phyloP scores from a whole-genome alignment of 345 rosid species.

The Lepidium sativum region DNA sequence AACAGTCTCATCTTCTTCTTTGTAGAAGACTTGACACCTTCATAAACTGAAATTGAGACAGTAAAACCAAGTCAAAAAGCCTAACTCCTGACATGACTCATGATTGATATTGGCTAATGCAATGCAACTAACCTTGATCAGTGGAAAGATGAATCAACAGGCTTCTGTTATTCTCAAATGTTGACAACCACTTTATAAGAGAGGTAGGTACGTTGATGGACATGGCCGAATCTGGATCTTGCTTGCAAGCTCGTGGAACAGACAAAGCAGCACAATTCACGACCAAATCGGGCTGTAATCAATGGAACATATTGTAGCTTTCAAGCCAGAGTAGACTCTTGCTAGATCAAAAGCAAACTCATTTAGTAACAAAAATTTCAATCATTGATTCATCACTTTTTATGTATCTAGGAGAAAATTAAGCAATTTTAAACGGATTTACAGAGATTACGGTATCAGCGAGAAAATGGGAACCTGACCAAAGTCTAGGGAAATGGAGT shows the following conservation, averaged over 20 bases:
- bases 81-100: neutral
- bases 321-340: neutral
- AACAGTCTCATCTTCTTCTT: conserved; percentile 72
- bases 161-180: conserved; percentile 29
- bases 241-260: conserved; percentile 75
- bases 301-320: neutral
- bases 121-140: conserved; percentile 58
- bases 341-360: too few species aligned
- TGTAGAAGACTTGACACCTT: conserved; percentile 81
- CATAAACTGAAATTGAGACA: conserved; percentile 43
- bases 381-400: too few species aligned
- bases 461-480: conserved; percentile 27
- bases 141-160: conserved; percentile 82
- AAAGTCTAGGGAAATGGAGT: conserved; percentile 41
- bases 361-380: too few species aligned
- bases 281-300: conserved; percentile 63
- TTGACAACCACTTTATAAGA: conserved; percentile 59
- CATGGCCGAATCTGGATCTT: conserved; percentile 60
- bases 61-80: conserved; percentile 3
- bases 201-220: conserved; percentile 68
- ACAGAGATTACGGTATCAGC: neutral
- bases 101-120: neutral
- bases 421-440: too few species aligned
- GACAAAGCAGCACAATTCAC: conserved; percentile 90
- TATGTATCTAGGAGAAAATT: too few species aligned